Percentiles rank a stretch among this genome's conserved stretches.
These are phyloP conservation scores for Hymenoscyphus fructigenus DNA, from an alignment of 2,329 filamentous ascomycete species.

Conservation along the genomic window DNA sequence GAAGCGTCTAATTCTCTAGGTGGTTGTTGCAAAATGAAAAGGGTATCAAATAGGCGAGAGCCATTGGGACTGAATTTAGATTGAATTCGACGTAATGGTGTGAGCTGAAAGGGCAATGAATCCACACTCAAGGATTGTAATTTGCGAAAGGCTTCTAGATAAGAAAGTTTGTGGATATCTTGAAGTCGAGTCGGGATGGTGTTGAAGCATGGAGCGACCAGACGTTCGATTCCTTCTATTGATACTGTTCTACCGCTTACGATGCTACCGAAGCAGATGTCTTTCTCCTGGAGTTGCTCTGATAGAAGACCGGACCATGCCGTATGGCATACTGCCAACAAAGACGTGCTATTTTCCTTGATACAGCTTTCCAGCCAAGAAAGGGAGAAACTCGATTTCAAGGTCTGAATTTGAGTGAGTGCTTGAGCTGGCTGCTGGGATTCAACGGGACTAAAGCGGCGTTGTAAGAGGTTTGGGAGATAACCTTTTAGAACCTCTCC, in stretches of 20 bases:
- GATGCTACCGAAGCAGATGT: slow-evolving; percentile 86
- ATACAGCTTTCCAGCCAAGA: slow-evolving; percentile 47
- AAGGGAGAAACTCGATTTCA: slow-evolving; percentile 21
- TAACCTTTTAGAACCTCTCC: slow-evolving; percentile 52
- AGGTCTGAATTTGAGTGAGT: slow-evolving; percentile 15
- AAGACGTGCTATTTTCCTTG: slow-evolving; percentile 55
- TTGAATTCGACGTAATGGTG: slow-evolving; percentile 71
- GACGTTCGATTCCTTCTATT: slow-evolving; percentile 63
- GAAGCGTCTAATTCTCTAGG: slow-evolving; percentile 52
- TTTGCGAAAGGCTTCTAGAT: slow-evolving; percentile 35
- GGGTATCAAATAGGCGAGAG: slow-evolving; percentile 70
- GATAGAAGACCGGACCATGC: slow-evolving; percentile 69
- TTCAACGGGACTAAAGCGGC: slow-evolving; percentile 35
- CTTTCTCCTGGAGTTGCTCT: slow-evolving; percentile 52
- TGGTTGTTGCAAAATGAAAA: slow-evolving; percentile 75
- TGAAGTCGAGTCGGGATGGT: slow-evolving; percentile 72
- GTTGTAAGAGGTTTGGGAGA: neutral
- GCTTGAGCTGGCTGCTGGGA: neutral
- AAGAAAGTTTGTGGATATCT: slow-evolving; percentile 50
- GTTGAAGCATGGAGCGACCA: slow-evolving; percentile 92
- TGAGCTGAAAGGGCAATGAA: slow-evolving; percentile 69
- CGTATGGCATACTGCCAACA: slow-evolving; percentile 69
- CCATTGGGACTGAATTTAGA: slow-evolving; percentile 45
- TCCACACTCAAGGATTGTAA: slow-evolving; percentile 53
- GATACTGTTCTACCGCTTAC: slow-evolving; percentile 72